Conservation (phyloP, 345 rosid species). For the Eutrema yunnanense region DNA sequence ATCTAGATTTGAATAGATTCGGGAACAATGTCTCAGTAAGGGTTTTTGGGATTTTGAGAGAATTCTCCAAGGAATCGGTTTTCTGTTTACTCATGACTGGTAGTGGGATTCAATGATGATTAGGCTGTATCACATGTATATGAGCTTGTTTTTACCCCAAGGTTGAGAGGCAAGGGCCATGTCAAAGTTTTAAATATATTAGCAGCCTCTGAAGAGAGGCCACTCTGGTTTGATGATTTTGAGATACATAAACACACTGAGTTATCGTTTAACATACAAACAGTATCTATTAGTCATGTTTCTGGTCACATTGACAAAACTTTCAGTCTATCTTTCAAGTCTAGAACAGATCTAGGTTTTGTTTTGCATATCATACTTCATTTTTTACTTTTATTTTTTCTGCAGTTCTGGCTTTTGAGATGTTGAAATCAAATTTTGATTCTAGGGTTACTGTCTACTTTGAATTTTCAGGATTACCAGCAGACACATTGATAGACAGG, state of each 20-base stretch:
- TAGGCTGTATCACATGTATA: background rate
- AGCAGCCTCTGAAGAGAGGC: background rate
- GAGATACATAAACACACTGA: background rate
- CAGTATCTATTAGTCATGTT: background rate
- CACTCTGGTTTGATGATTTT: background rate
- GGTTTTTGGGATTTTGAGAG: background rate
- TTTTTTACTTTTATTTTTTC: background rate
- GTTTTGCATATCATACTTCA: background rate
- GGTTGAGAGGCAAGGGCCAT: background rate
- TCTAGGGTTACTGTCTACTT: background rate
- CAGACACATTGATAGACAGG: slow-evolving; percentile 79
- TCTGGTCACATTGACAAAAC: background rate
- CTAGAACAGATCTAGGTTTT: background rate
- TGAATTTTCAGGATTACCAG: slow-evolving; percentile 71
- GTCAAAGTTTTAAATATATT: background rate
- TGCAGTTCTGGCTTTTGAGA: background rate
- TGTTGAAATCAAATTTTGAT: background rate
- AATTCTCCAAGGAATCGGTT: background rate
- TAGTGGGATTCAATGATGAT: background rate
- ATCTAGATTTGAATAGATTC: background rate
- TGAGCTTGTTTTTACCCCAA: background rate
- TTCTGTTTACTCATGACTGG: background rate
- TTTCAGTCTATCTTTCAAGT: background rate
- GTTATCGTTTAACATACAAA: background rate
- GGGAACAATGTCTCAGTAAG: background rate